Evolutionary conservation across 1,284 basidiomycete genomes (phyloP).

Genomic region (Tremellales sp.): DNA sequence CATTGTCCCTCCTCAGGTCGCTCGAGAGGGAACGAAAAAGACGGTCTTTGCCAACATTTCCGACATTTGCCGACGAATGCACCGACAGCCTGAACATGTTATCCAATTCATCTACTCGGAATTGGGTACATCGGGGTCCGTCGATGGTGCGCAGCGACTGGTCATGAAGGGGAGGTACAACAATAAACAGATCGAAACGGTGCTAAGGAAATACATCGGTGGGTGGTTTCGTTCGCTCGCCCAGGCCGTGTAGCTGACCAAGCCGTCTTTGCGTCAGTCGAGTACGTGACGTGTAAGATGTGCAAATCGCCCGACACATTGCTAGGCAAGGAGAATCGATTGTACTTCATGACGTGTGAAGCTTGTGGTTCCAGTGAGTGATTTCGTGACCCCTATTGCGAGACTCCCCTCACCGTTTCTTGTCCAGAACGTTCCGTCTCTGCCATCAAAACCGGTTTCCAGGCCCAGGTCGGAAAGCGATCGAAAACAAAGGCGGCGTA

Average conservation of each 20-base stretch:
- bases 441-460: conserved; percentile 97
- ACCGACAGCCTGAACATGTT: conserved; percentile 97
- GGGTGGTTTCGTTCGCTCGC: conserved; percentile 34
- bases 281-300: conserved; percentile 99
- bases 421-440: conserved; percentile 78
- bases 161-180: conserved; percentile 98
- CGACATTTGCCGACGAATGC: conserved; percentile 99
- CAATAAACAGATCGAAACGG: conserved; percentile 98
- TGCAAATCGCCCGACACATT: conserved; percentile 98
- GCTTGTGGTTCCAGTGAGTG: conserved; percentile 73
- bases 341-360: conserved; percentile 98
- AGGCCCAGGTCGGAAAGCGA: conserved; percentile 81
- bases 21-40: conserved; percentile 93
- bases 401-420: not conserved
- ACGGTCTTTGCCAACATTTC: conserved; percentile 91
- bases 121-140: conserved; percentile 95
- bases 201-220: conserved; percentile 94
- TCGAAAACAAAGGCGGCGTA: conserved; percentile 41
- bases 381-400: not conserved
- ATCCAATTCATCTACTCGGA: conserved; percentile 97
- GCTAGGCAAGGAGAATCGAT: conserved; percentile 94
- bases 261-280: conserved; percentile 57
- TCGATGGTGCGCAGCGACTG: conserved; percentile 87
- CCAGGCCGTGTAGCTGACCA: not conserved
- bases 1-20: conserved; percentile 92